These are phyloP conservation scores for Amylocarpus encephaloides DNA, from an alignment of 2,329 filamentous ascomycete species.

Conservation along the genomic window DNA sequence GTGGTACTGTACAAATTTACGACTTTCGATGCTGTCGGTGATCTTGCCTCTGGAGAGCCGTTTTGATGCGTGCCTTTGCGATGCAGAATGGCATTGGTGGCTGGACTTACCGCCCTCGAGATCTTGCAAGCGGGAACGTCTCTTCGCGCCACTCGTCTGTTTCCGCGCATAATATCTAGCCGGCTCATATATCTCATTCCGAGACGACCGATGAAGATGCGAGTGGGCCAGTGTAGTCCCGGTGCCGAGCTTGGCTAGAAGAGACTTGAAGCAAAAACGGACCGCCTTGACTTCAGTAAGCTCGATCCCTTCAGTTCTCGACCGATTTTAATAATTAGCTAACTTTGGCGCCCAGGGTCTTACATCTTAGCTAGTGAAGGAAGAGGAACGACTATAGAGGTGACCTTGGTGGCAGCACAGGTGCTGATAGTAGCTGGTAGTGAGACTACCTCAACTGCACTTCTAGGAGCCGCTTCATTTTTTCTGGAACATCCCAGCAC, in stretches of 20 bases:
- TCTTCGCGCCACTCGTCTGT: slow-evolving; percentile 1
- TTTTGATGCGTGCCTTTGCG: slow-evolving; percentile 29
- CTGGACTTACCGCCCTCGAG: slow-evolving; percentile 7
- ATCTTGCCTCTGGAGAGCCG: slow-evolving; percentile 38
- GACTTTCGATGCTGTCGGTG: slow-evolving; percentile 30
- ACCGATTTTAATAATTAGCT: background rate
- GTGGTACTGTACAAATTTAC: slow-evolving; percentile 6
- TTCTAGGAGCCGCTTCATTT: slow-evolving; percentile 4
- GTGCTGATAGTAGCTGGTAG: slow-evolving; percentile 10
- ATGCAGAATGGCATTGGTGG: slow-evolving; percentile 19
- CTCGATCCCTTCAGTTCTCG: slow-evolving; percentile 1
- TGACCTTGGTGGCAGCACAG: background rate
- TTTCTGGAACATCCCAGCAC: slow-evolving; percentile 17
- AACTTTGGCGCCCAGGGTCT: background rate
- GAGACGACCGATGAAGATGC: background rate
- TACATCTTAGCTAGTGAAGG: background rate
- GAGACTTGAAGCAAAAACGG: slow-evolving; percentile 25
- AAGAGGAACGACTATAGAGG: background rate
- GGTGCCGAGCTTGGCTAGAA: slow-evolving; percentile 21
- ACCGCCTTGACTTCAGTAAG: slow-evolving; percentile 20
- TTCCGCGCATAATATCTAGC: background rate
- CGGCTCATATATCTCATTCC: background rate
- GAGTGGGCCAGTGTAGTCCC: background rate
- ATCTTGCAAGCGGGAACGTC: background rate
- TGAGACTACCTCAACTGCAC: slow-evolving; percentile 6